These are phyloP conservation scores for Solanum neorickii DNA, from an alignment of 257 asterid species.

Conservation along the genomic window DNA sequence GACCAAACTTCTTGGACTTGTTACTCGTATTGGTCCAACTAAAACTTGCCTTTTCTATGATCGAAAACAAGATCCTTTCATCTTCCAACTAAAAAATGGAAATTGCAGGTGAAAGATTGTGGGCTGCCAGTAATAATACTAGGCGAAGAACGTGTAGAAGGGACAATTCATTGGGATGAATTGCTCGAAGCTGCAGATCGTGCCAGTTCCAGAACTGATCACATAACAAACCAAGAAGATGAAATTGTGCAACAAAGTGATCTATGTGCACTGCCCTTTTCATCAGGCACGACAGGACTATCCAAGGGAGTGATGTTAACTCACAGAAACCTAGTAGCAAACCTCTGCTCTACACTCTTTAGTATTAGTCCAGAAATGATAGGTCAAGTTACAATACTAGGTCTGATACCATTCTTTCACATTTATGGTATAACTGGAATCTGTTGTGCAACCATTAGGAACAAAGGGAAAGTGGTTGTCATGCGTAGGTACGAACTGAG, in stretches of 20 bases:
- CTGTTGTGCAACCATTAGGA: slow-evolving; percentile 80
- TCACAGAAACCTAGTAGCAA: slow-evolving; percentile 73
- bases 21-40: background rate
- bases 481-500: slow-evolving; percentile 79
- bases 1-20: background rate
- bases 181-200: slow-evolving; percentile 77
- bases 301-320: slow-evolving; percentile 96
- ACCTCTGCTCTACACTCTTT: slow-evolving; percentile 79
- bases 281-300: slow-evolving; percentile 91
- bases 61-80: background rate
- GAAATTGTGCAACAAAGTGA: slow-evolving; percentile 57
- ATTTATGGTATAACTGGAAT: slow-evolving; percentile 88
- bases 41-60: background rate
- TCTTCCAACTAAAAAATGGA: background rate
- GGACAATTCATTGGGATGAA: slow-evolving; percentile 67
- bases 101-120: slow-evolving; percentile 61
- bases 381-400: slow-evolving; percentile 66
- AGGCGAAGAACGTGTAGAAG: slow-evolving; percentile 60
- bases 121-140: slow-evolving; percentile 65
- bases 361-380: slow-evolving; percentile 71
- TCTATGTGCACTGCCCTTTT: slow-evolving; percentile 86
- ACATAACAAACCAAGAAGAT: background rate
- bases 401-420: slow-evolving; percentile 83
- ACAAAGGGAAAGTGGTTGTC: slow-evolving; percentile 88
- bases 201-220: slow-evolving; percentile 31